A percentile compares a stretch with the other conserved stretches of the same genome.
Evolutionary conservation across 2,329 filamentous ascomycete species (phyloP).

Genomic region (Penicillium capsulatum): DNA sequence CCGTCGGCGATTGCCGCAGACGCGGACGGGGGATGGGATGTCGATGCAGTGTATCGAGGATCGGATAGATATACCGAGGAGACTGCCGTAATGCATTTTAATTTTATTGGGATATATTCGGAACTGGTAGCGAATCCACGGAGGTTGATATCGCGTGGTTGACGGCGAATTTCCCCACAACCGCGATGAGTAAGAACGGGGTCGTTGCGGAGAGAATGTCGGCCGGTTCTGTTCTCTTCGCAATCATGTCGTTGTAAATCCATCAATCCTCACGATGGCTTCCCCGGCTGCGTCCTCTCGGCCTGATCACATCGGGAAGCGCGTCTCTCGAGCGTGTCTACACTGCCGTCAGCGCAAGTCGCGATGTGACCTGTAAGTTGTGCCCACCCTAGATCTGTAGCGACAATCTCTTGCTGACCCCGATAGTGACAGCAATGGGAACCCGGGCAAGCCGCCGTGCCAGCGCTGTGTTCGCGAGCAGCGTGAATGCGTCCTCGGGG

Average conservation of each 20-base stretch:
- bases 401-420: conserved; percentile 17
- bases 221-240: too few species aligned
- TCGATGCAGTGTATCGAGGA: too few species aligned
- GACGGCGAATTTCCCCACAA: too few species aligned
- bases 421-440: conserved; percentile 45
- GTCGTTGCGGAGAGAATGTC: too few species aligned
- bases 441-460: conserved; percentile 52
- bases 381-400: conserved; percentile 11
- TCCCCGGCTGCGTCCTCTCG: conserved; percentile 12
- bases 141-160: too few species aligned
- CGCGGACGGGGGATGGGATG: too few species aligned
- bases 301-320: conserved; percentile 38
- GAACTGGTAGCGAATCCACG: too few species aligned
- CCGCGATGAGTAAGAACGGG: too few species aligned
- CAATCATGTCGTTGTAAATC: too few species aligned
- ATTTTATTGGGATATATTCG: too few species aligned
- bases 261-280: conserved; percentile 11
- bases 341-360: conserved; percentile 50
- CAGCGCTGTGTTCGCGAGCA: conserved; percentile 55
- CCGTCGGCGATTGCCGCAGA: background rate
- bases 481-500: conserved; percentile 57
- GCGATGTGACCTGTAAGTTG: conserved; percentile 50
- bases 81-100: too few species aligned
- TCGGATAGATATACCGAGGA: too few species aligned
- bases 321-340: conserved; percentile 47